phyloP scores from a whole-genome alignment of 805 yeast genomes.

The Teunomyces panamensis region DNA sequence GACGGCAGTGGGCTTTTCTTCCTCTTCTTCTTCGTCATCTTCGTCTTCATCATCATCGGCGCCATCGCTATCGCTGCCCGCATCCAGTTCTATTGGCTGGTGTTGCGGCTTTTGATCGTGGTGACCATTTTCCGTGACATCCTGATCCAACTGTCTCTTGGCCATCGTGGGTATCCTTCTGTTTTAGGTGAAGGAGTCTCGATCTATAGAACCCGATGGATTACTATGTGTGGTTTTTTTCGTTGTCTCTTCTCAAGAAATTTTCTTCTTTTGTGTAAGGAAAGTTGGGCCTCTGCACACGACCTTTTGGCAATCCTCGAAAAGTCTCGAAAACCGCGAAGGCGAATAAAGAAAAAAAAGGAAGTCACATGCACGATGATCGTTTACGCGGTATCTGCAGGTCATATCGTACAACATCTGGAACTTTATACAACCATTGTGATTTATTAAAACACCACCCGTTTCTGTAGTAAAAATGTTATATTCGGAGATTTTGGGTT shows the following conservation, averaged over 20 bases:
- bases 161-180: conserved; percentile 7
- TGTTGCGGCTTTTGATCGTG: not conserved
- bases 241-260: conserved; percentile 1
- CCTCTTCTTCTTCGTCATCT: conserved; percentile 21
- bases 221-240: conserved; percentile 2
- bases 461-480: conserved; percentile 14
- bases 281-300: not conserved
- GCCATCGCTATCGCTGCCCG: conserved; percentile 10
- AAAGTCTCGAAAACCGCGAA: too few relatives aligned
- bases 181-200: conserved; percentile 1
- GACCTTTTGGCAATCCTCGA: not conserved
- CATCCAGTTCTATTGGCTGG: conserved; percentile 4
- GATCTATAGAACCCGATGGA: conserved; percentile 1
- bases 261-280: conserved; percentile 1
- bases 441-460: not conserved
- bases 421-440: too few relatives aligned
- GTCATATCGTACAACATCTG: not conserved
- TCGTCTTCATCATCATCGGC: conserved; percentile 21
- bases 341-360: not conserved
- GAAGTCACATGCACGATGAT: not conserved
- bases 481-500: conserved; percentile 70
- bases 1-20: conserved; percentile 2
- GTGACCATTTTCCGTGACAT: not conserved
- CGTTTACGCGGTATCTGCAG: not conserved
- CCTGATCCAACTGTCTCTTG: conserved; percentile 10